Evolutionary conservation across 768 basidiomycete species (phyloP), one percentile per base, ranked within the genome.

Genomic region (Russula earlei): DNA sequence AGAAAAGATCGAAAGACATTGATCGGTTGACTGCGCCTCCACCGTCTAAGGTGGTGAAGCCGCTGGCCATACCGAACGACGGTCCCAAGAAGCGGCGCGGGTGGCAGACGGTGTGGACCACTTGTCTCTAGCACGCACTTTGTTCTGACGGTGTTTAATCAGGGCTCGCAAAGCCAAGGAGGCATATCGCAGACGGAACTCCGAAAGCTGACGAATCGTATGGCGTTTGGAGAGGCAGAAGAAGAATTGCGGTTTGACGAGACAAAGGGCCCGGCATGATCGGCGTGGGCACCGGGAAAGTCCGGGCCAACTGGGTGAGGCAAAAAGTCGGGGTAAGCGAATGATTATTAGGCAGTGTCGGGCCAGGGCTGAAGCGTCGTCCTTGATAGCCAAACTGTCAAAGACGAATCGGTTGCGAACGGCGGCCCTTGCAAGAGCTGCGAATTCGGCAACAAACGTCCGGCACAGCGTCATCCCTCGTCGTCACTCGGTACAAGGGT

Each of bases 141-240:
- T 44, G 20, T 4, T 3, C 0, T 9, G 14, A 25, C n/a, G n/a
- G n/a, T n/a, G n/a, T n/a, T n/a, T n/a, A n/a, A n/a, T n/a, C n/a
- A 96, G 94, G 8, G 96, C 95, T 1, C 83, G 96, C 44, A 95
- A 97, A 68, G 89, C 92, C n/a, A 99, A 99, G 67, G 96, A 98
- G 70, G 93, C 92, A 1, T 94, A 94, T 66, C 92, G 5, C 89
- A 92, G 70, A 98, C 96, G 2, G 96, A 99, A 68, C 75, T 99
- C 43, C 84, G 93, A 60, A 98, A 98, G 71, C 75, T 96, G 60
- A 95, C 98, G 72, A 99, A 99, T 69, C 83, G 96, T 45, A 88
- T 98, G 87, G 82, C 76, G 53, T 98, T 99, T 64, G 96, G 95
- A 40, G 85, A 95, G 70, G 87, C 85, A 1, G 96, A 98, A 66